These are phyloP conservation scores for Globisporangium iwayamae DNA, from an alignment of 352 stramenopile species.

Conservation along the genomic window DNA sequence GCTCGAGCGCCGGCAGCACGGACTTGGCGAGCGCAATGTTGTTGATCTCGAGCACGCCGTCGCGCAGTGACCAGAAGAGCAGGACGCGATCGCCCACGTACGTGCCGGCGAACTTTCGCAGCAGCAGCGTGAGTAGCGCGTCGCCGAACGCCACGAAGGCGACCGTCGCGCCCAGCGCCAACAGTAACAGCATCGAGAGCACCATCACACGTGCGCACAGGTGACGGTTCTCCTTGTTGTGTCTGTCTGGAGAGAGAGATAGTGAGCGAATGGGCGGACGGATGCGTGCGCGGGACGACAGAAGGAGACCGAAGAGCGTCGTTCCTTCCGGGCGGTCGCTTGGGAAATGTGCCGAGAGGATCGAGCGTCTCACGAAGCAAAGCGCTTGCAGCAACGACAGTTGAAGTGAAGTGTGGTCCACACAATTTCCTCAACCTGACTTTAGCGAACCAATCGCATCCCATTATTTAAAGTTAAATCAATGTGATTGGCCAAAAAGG, in stretches of 20 bases:
- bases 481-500: too few species aligned
- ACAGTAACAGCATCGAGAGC: conserved; percentile 28
- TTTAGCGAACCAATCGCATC: too few species aligned
- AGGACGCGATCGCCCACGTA: conserved; percentile 54
- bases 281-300: background rate
- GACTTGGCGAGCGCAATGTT: conserved; percentile 43
- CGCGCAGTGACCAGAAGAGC: conserved; percentile 58
- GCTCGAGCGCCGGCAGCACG: conserved; percentile 51
- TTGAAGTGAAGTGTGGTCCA: conserved; percentile 11
- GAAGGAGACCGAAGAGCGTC: conserved; percentile 1
- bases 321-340: conserved; percentile 6
- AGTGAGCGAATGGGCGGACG: background rate
- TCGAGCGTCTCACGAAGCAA: too few species aligned
- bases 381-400: background rate
- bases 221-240: background rate
- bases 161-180: conserved; percentile 22
- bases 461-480: too few species aligned
- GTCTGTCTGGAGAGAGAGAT: background rate
- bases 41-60: conserved; percentile 57
- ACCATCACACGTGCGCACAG: conserved; percentile 20
- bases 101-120: conserved; percentile 37
- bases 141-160: conserved; percentile 52
- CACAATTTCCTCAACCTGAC: background rate
- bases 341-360: background rate
- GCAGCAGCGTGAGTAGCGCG: conserved; percentile 48